A percentile compares a stretch with the other conserved stretches of the same genome.
These are phyloP conservation scores for Backusella macrospora DNA, from an alignment of 192 early-diverging fungal species.

Conservation along the genomic window DNA sequence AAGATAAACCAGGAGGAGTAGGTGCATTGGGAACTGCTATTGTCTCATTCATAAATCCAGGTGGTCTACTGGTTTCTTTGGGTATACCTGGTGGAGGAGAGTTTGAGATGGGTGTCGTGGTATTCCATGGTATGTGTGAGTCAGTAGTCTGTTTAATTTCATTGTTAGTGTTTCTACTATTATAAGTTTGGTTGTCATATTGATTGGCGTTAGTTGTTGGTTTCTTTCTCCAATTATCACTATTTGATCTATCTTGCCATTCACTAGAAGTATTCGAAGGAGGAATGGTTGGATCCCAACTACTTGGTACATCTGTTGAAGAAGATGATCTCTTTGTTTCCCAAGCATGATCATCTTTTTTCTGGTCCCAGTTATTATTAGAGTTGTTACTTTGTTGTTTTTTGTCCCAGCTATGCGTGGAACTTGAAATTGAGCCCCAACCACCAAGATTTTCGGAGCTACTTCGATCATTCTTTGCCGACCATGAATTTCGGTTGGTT, in stretches of 20 bases:
- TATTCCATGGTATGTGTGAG: conserved; percentile 1
- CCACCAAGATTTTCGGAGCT: conserved; percentile 11
- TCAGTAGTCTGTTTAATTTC: not conserved
- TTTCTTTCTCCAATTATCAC: conserved; percentile 6
- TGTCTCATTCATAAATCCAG: conserved; percentile 1
- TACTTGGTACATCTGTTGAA: not conserved
- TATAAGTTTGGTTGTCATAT: not conserved
- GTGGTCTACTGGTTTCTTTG: conserved; percentile 1
- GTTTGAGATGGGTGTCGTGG: not conserved
- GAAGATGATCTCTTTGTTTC: too few species aligned
- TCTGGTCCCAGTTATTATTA: not conserved
- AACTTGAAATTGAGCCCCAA: not conserved
- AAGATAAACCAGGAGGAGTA: not conserved
- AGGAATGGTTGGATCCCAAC: not conserved
- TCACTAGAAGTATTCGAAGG: not conserved
- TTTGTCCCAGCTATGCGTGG: not conserved
- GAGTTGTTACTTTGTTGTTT: not conserved
- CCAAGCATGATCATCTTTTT: not conserved
- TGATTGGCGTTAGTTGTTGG: not conserved
- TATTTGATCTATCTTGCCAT: not conserved
- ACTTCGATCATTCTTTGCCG: not conserved
- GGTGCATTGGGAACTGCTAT: not conserved
- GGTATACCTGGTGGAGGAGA: not conserved
- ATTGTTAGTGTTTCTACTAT: not conserved
- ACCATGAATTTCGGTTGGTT: not conserved